Base-by-base conservation (phyloP, 345 rosid genomes). In the Acer campestre region DNA sequence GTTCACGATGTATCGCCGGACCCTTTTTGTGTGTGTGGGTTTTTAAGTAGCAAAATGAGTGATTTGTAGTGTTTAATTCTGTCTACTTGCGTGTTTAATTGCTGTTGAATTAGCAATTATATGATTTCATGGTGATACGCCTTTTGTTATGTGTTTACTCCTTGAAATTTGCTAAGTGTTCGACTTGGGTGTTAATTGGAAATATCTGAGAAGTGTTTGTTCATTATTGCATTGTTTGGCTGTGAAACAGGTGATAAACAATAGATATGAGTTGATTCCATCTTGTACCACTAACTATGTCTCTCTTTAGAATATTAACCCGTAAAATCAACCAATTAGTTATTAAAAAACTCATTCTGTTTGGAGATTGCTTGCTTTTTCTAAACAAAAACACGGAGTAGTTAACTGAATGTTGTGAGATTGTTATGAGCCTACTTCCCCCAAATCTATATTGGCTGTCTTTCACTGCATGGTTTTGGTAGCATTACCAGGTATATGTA, bases 61-160 rank as follows among this genome's bases (percentile, higher is more conserved):
- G 68, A 73, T 72, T 59, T 53, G 11, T 46, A 22, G 79, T 71
- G 31, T 31, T 69, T 4, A 70, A 73, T 74, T 71, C n/a, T 61
- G 48, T 72, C 61, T 46, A 13, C 40, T 71, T 59, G 74, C 63
- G 23, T 73, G 79, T 73, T 69, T 68, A 73, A 76, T 78, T 81
- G 38, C 61, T 61, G 49, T 56, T 67, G 58, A 80, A 67, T 61
- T 66, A 13, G 61, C 23, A 38, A 72, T 13, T 13, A 59, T 23
- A 22, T 29, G 29, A 59, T 55, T 49, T 63, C 14, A 40, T 73
- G 9, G 14, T 40, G 20, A 14, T 22, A 40, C 31, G 16, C 12
- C 22, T 75, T 68, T 68, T 35, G 5, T 68, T 69, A 40, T 14
- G 18, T 70, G 63, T 61, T 38, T 62, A 18, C 61, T 12, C 38